A percentile compares a stretch with the other conserved stretches of the same genome.
phyloP scores from a whole-genome alignment of 305 asterid species.

The Fraxinus floribunda region DNA sequence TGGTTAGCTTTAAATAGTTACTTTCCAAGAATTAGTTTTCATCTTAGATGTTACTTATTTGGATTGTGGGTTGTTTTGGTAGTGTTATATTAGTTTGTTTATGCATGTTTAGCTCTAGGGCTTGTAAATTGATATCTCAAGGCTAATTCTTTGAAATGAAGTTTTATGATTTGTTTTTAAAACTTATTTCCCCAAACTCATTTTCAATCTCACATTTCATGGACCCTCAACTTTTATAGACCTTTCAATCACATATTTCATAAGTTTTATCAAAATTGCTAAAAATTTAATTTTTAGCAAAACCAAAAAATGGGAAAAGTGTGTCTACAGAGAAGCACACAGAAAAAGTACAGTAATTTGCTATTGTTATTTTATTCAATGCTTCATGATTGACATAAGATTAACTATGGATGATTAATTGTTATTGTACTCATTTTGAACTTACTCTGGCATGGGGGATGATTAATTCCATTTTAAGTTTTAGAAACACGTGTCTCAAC shows the following conservation, averaged over 20 bases:
- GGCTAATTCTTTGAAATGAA: not conserved
- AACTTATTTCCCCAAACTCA: not conserved
- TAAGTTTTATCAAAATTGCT: no score
- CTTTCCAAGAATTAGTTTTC: not conserved
- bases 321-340: not conserved
- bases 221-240: not conserved
- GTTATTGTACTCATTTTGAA: not conserved
- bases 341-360: not conserved
- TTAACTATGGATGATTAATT: not conserved
- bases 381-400: not conserved
- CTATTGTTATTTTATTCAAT: not conserved
- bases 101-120: not conserved
- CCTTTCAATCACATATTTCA: not conserved
- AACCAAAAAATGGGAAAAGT: not conserved
- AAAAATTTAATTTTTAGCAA: no score
- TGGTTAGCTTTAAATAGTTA: conserved; percentile 40
- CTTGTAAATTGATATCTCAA: conserved; percentile 3
- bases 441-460: not conserved
- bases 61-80: not conserved
- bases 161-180: not conserved
- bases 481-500: not conserved
- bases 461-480: not conserved
- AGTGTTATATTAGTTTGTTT: conserved; percentile 1
- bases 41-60: not conserved
- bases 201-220: not conserved